Base-by-base conservation (phyloP, 2,329 filamentous ascomycete species). In the Plectosphaerella sp. region DNA sequence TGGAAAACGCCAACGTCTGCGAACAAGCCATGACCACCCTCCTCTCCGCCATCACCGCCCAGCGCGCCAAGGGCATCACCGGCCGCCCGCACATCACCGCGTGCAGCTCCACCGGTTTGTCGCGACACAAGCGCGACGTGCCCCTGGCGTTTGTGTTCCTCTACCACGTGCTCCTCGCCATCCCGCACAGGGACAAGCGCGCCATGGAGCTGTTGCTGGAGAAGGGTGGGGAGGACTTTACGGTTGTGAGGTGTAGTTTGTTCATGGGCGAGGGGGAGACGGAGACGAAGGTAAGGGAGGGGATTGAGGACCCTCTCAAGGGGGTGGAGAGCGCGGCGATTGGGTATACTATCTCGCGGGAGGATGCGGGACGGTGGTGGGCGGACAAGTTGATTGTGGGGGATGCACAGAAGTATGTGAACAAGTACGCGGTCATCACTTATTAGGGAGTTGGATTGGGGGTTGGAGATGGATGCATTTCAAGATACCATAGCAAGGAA, bases 1-100 rank as follows among this genome's bases (percentile, higher is more conserved):
- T 74, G 22, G 70, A 75, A 53, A 75, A 82, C 57, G 72, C 75
- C 0, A 58, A 69, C 12, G 71, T 83, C 22, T 83, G 79, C 62
- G 61, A 72, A 35, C 65, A 66, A 20, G 74, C 72, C 52, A 76
- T 75, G 56, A 49, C 51, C 3, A 62, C 67, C 2, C 68, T 83
- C 1, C 57, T 82, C 1, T 57, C 62, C 0, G 71, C 73, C 2
- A 55, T 80, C 8, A 43, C 55, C 0, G 51, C 62, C 4, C 56
- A 69, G 6, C 64, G 70, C 14, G 49, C 53, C 8, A 43, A 47
- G 9, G 60, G 58, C 24, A 54, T 55, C 14, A 28, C 57, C 22
- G 56, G 61, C 16, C 47, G 58, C 4, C 74, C 75, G 2, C 58
- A 65, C 20, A 59, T 78, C 25, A 57, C 72, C 2, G 69, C 62